Conservation (phyloP, 192 early-diverging fungal genomes). For the Lobosporangium transversale region DNA sequence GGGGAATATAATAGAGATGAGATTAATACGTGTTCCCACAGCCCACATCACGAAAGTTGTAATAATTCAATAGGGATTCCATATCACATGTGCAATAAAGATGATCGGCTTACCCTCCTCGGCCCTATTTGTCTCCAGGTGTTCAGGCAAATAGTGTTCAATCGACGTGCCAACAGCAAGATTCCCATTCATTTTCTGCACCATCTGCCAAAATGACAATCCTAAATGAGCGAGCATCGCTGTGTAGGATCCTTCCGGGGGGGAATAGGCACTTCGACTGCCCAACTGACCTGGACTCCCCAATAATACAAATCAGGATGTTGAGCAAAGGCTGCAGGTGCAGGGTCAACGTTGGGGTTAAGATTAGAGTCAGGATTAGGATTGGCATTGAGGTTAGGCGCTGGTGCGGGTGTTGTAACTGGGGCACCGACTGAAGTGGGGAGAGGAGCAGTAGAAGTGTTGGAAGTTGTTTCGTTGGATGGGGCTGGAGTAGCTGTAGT, state of each 20-base stretch:
- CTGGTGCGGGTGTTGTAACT: not conserved
- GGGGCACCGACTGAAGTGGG: not conserved
- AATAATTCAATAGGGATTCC: slow-evolving; percentile 32
- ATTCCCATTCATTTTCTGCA: slow-evolving; percentile 11
- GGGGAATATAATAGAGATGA: too few relatives aligned
- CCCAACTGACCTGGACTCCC: slow-evolving; percentile 41
- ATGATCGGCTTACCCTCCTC: slow-evolving; percentile 2
- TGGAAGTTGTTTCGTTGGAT: not conserved
- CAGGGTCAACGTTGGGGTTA: too few relatives aligned
- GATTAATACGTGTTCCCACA: too few relatives aligned
- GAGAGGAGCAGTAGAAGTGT: not conserved
- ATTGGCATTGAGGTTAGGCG: too few relatives aligned
- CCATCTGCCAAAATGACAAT: slow-evolving; percentile 46
- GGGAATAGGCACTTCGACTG: slow-evolving; percentile 19
- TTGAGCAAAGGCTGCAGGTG: not conserved
- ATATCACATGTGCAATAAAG: slow-evolving; percentile 36
- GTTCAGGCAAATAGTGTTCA: slow-evolving; percentile 11
- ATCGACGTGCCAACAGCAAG: slow-evolving; percentile 37
- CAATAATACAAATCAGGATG: slow-evolving; percentile 23
- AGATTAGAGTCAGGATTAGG: too few relatives aligned
- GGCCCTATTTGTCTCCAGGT: not conserved
- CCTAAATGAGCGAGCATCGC: slow-evolving; percentile 16
- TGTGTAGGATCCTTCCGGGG: not conserved
- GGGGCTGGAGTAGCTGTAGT: not conserved
- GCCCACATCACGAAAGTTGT: slow-evolving; percentile 10